Conservation (phyloP, 495 filamentous ascomycete species). For the Pseudoneurospora amorphoporcata region DNA sequence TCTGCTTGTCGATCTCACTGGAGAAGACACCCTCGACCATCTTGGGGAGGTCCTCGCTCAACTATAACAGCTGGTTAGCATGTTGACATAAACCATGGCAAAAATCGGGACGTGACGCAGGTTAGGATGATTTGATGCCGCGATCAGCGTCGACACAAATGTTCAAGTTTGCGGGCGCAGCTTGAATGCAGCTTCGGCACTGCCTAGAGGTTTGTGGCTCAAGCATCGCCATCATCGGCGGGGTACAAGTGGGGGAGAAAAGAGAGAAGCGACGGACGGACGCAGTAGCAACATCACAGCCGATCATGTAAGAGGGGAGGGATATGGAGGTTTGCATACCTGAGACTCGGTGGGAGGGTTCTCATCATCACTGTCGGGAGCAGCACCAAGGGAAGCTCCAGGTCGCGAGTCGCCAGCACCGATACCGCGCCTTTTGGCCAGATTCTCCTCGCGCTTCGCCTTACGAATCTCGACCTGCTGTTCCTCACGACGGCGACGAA, state of each 20-base stretch:
- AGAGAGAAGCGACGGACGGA: neutral
- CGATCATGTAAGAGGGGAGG: neutral
- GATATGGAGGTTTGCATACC: slow-evolving; percentile 51
- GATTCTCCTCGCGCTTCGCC: slow-evolving; percentile 94
- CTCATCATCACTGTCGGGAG: slow-evolving; percentile 95
- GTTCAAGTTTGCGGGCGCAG: neutral
- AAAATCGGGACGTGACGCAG: neutral
- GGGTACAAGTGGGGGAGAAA: slow-evolving; percentile 5
- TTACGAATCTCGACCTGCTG: slow-evolving; percentile 98
- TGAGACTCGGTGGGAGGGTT: slow-evolving; percentile 87
- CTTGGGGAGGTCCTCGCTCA: slow-evolving; percentile 93
- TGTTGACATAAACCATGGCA: neutral
- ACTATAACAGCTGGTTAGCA: slow-evolving; percentile 44
- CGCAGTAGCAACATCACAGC: neutral
- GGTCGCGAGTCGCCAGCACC: slow-evolving; percentile 65
- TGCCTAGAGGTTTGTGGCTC: neutral
- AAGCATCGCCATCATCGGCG: slow-evolving; percentile 1
- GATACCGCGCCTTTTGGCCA: slow-evolving; percentile 96
- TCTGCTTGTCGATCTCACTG: slow-evolving; percentile 95
- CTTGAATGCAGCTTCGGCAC: neutral
- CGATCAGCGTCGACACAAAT: neutral
- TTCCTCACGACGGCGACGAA: slow-evolving; percentile 96
- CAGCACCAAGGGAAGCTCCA: slow-evolving; percentile 75
- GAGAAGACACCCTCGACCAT: slow-evolving; percentile 99
- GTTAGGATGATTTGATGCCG: neutral